A percentile compares a stretch with the other conserved stretches of the same genome.
phyloP scores from a whole-genome alignment of 768 basidiomycete genomes.

The Coprinopsis cinerea region DNA sequence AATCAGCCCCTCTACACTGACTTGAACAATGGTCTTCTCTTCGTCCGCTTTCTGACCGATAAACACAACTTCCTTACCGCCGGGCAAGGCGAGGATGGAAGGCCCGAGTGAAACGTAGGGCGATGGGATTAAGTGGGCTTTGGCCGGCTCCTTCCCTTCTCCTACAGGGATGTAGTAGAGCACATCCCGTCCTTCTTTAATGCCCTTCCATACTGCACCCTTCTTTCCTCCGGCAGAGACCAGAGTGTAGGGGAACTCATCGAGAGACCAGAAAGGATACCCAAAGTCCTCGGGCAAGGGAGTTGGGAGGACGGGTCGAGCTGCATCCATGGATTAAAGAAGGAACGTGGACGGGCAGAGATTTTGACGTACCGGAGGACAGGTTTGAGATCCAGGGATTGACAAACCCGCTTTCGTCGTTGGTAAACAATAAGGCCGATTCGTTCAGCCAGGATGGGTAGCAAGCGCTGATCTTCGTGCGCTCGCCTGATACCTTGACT shows the following conservation, averaged over 20 bases:
- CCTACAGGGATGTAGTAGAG: constrained; percentile 35
- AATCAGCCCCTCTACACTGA: constrained; percentile 13
- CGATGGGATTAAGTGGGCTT: constrained; percentile 23
- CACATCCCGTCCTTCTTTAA: constrained; percentile 34
- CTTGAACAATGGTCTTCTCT: constrained; percentile 30
- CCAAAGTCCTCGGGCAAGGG: constrained; percentile 53
- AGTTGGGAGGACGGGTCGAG: neutral
- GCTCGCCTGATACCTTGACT: constrained; percentile 46
- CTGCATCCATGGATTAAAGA: neutral
- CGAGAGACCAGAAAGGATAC: constrained; percentile 50
- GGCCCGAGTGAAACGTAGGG: constrained; percentile 38
- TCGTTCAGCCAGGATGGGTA: constrained; percentile 59
- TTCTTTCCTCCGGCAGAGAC: constrained; percentile 30
- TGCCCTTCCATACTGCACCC: constrained; percentile 33
- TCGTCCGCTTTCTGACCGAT: constrained; percentile 37
- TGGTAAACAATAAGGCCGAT: constrained; percentile 54
- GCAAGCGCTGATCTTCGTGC: constrained; percentile 41
- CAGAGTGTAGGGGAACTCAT: constrained; percentile 40
- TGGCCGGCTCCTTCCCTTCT: constrained; percentile 16
- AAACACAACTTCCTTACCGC: constrained; percentile 33
- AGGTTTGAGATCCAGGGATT: constrained; percentile 59
- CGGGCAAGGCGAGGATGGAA: constrained; percentile 29
- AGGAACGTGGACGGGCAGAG: constrained; percentile 38
- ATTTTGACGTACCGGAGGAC: constrained; percentile 22
- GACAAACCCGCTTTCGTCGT: constrained; percentile 58